Percentiles rank a stretch among this genome's conserved stretches.
phyloP scores from a whole-genome alignment of 2,329 filamentous ascomycete species.

The Cercospora sp. region DNA sequence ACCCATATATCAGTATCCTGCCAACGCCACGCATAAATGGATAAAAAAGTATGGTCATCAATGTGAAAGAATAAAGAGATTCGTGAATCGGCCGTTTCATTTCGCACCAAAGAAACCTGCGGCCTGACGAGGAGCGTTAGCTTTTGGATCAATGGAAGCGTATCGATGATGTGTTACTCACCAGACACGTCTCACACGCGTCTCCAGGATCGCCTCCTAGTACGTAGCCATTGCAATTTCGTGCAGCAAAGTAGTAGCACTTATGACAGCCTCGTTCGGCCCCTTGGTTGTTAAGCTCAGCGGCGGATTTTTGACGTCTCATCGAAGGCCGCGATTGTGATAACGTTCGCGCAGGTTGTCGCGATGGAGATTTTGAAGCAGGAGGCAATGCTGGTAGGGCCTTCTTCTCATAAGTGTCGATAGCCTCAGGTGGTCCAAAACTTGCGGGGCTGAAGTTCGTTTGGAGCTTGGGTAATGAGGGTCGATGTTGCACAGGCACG shows the following conservation, averaged over 20 bases:
- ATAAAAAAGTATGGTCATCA: background rate
- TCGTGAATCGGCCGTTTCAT: constrained; percentile 12
- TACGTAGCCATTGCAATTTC: constrained; percentile 41
- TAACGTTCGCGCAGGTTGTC: constrained; percentile 11
- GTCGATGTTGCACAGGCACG: constrained; percentile 11
- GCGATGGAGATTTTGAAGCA: constrained; percentile 10
- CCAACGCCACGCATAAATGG: constrained; percentile 9
- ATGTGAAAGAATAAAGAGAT: background rate
- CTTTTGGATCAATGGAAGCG: background rate
- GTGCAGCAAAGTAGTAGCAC: constrained; percentile 41
- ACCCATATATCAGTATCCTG: background rate
- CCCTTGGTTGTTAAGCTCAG: background rate
- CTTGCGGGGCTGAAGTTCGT: constrained; percentile 21
- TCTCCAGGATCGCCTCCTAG: constrained; percentile 38
- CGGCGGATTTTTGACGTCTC: constrained; percentile 4
- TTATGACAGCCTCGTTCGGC: constrained; percentile 38
- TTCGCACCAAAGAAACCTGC: constrained; percentile 36
- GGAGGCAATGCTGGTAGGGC: constrained; percentile 27
- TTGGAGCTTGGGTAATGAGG: constrained; percentile 31
- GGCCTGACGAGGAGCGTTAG: constrained; percentile 28
- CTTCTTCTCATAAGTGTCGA: constrained; percentile 26
- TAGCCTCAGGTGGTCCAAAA: constrained; percentile 28
- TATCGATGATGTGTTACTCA: constrained; percentile 15
- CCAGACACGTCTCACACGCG: constrained; percentile 38
- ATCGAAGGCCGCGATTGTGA: constrained; percentile 17